Percentiles rank a stretch among this genome's conserved stretches.
Conservation (phyloP, 2,329 filamentous ascomycete species). For the Colletotrichum navitas region DNA sequence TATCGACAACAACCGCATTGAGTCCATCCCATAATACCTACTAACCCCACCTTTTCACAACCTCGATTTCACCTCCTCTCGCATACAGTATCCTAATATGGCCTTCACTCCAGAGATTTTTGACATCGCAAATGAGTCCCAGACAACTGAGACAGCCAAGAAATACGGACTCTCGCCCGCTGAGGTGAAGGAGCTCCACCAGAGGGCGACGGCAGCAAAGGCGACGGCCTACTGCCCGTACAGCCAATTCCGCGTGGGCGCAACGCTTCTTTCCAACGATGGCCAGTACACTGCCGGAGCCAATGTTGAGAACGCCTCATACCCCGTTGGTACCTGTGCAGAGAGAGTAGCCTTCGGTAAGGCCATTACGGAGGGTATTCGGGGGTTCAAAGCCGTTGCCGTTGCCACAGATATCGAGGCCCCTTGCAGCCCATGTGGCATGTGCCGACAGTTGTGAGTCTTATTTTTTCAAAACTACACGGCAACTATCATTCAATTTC, state of each 20-base stretch:
- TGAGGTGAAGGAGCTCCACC: constrained; percentile 75
- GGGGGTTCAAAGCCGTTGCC: constrained; percentile 80
- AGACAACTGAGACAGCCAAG: constrained; percentile 49
- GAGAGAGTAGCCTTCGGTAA: constrained; percentile 90
- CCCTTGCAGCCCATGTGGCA: constrained; percentile 86
- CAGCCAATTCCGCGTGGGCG: constrained; percentile 91
- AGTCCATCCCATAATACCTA: background rate
- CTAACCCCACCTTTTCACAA: constrained; percentile 17
- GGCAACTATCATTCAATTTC: background rate
- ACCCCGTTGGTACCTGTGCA: constrained; percentile 95
- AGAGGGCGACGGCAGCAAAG: constrained; percentile 78
- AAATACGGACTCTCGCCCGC: constrained; percentile 65
- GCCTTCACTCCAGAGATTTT: constrained; percentile 39
- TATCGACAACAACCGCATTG: constrained; percentile 16
- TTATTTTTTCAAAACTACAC: constrained; percentile 4
- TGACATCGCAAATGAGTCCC: constrained; percentile 46
- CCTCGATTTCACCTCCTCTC: background rate
- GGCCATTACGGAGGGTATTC: constrained; percentile 74
- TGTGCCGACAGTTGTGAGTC: constrained; percentile 92
- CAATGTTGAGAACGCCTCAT: constrained; percentile 93
- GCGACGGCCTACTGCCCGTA: constrained; percentile 90
- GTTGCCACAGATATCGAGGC: constrained; percentile 84
- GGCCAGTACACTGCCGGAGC: constrained; percentile 77
- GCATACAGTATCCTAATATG: constrained; percentile 25
- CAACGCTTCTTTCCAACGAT: constrained; percentile 73